Conservation (phyloP, 352 stramenopile genomes). For the Phytophthora vignae region DNA sequence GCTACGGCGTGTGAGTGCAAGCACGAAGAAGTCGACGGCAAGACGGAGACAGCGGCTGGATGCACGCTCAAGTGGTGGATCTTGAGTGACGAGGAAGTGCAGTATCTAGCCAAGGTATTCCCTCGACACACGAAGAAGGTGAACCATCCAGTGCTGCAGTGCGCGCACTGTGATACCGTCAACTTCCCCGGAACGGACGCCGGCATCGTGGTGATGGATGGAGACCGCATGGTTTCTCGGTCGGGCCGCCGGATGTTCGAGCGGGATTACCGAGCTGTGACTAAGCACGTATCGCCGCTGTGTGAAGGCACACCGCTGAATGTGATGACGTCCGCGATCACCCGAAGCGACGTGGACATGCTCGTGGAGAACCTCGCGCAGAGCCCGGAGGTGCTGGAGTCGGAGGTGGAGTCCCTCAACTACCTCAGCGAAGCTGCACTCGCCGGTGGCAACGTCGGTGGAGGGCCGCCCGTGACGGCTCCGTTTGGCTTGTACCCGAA, state of each 20-base stretch:
- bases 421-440: slow-evolving; percentile 61
- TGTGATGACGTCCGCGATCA: slow-evolving; percentile 53
- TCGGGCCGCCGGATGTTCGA: slow-evolving; percentile 80
- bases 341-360: slow-evolving; percentile 54
- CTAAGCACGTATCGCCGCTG: slow-evolving; percentile 77
- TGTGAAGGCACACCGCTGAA: slow-evolving; percentile 77
- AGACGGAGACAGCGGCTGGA: slow-evolving; percentile 12
- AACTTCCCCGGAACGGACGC: slow-evolving; percentile 83
- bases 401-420: slow-evolving; percentile 65
- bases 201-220: slow-evolving; percentile 75
- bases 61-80: slow-evolving; percentile 74
- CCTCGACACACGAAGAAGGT: slow-evolving; percentile 50
- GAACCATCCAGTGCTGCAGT: slow-evolving; percentile 74
- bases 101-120: slow-evolving; percentile 74
- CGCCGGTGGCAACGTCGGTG: slow-evolving; percentile 29
- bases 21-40: slow-evolving; percentile 10
- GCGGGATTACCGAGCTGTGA: slow-evolving; percentile 80
- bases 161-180: slow-evolving; percentile 76
- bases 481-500: slow-evolving; percentile 68
- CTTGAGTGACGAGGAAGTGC: slow-evolving; percentile 70
- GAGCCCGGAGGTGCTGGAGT: slow-evolving; percentile 74
- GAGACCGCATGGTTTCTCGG: slow-evolving; percentile 73
- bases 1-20: slow-evolving; percentile 40
- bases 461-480: slow-evolving; percentile 49
- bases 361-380: slow-evolving; percentile 50